Conservation (phyloP, 352 stramenopile genomes). For the Phytophthora melonis region DNA sequence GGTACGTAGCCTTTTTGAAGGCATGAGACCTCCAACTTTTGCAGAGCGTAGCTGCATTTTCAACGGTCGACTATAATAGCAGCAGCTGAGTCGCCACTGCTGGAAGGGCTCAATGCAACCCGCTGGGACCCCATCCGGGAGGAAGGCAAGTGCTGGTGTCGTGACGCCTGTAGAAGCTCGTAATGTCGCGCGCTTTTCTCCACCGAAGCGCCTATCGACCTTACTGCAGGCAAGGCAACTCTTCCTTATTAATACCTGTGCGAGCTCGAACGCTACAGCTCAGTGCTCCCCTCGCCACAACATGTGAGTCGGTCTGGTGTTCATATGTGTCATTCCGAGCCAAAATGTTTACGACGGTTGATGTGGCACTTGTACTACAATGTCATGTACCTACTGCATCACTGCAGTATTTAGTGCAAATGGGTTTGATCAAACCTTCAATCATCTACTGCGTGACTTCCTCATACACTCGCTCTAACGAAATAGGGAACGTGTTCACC, state of each 20-base stretch:
- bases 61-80: no score
- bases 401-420: not conserved
- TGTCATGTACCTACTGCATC: no score
- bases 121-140: not conserved
- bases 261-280: not conserved
- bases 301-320: not conserved
- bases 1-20: no score
- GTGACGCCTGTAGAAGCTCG: not conserved
- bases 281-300: not conserved
- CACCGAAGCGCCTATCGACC: not conserved
- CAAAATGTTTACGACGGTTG: not conserved
- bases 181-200: not conserved
- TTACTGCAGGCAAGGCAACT: not conserved
- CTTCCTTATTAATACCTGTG: no score
- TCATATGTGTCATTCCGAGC: not conserved
- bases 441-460: not conserved
- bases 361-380: no score
- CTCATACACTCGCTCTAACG: no score
- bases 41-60: no score
- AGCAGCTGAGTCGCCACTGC: not conserved
- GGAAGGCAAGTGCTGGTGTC: not conserved
- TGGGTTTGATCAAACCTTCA: not conserved
- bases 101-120: no score
- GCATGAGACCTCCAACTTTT: no score
- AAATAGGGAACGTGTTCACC: no score